Base-by-base conservation (phyloP, 352 stramenopile species). In the Phytophthora quininea region DNA sequence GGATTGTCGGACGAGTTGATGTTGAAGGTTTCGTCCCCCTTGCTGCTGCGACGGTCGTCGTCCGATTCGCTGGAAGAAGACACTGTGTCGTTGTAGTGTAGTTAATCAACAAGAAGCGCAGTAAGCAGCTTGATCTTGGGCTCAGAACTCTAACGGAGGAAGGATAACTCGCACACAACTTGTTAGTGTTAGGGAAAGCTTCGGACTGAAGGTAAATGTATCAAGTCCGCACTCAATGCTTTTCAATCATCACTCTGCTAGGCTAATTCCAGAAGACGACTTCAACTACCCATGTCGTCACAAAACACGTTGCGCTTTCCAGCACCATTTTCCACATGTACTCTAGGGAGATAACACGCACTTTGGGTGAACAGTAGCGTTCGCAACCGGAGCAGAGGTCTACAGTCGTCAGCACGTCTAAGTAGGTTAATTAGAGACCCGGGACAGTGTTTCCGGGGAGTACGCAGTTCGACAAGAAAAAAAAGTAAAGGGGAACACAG, bases 31-130 rank as follows among this genome's bases (percentile, higher is more conserved):
- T 62, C 60, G 42, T 40, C 29, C 48, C 11, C 4, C 40, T 47
- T 47, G 40, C 53, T 63, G 33, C 10, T 40, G 35, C 35, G 35
- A 11, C 35, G 35, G 35, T 40, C 35, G 35, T 57, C 32, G 10
- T 61, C 60, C 1, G 49, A 61, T 46, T 63, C 62, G 1, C 14
- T 45, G 5, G 54, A 55, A 11, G 55, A 56, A 37, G 40, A 52
- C 62, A 69, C 64, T n/a, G 4, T 19, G 35, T 40, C 10, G 35
- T 40, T 40, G 35, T 40, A 40, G 35, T 40, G 35, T 10, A 40
- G 35, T 40, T 40, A 5, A 40, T 40, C 35, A 40, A 40, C 35
- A 10, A 11, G 5, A 5, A 40, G 35, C 10, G 35, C 35, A 40
- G 35, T 10, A 40, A 5, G 35, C 10, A 40, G 10, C 35, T 40